phyloP scores from a whole-genome alignment of 2,329 filamentous ascomycete genomes.

The Dothideomycetidae sp. region DNA sequence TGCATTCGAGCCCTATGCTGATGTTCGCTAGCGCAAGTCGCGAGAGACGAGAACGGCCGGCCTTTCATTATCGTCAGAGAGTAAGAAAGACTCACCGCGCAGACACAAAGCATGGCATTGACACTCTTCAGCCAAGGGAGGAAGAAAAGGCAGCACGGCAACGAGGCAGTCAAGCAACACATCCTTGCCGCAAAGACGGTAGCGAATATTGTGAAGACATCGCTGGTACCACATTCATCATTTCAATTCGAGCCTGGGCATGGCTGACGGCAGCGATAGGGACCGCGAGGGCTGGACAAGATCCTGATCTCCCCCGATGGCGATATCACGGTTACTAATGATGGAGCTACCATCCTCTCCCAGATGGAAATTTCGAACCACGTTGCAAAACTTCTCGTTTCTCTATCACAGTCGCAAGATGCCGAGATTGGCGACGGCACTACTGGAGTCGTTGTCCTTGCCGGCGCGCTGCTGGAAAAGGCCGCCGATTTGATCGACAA shows the following conservation, averaged over 20 bases:
- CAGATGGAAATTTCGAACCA: constrained; percentile 99
- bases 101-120: constrained; percentile 15
- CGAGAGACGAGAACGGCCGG: constrained; percentile 94
- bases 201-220: constrained; percentile 93
- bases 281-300: constrained; percentile 92
- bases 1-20: background rate
- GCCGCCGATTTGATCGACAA: constrained; percentile 98
- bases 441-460: constrained; percentile 91
- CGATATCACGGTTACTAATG: constrained; percentile 98
- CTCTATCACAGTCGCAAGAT: constrained; percentile 95
- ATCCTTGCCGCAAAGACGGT: constrained; percentile 94
- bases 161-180: constrained; percentile 94
- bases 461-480: constrained; percentile 87
- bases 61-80: constrained; percentile 98
- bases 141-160: constrained; percentile 94
- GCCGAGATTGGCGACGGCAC: constrained; percentile 98
- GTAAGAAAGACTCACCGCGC: constrained; percentile 36
- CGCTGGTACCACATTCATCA: constrained; percentile 42
- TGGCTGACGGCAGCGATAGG: constrained; percentile 22
- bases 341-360: constrained; percentile 90
- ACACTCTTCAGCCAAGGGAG: constrained; percentile 61
- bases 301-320: constrained; percentile 97
- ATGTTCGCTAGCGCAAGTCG: constrained; percentile 45
- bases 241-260: constrained; percentile 24
- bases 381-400: constrained; percentile 89